Evolutionary conservation across 1,284 basidiomycete genomes (phyloP), one percentile per base, ranked within the genome.

Genomic region (Coriolopsis trogii): DNA sequence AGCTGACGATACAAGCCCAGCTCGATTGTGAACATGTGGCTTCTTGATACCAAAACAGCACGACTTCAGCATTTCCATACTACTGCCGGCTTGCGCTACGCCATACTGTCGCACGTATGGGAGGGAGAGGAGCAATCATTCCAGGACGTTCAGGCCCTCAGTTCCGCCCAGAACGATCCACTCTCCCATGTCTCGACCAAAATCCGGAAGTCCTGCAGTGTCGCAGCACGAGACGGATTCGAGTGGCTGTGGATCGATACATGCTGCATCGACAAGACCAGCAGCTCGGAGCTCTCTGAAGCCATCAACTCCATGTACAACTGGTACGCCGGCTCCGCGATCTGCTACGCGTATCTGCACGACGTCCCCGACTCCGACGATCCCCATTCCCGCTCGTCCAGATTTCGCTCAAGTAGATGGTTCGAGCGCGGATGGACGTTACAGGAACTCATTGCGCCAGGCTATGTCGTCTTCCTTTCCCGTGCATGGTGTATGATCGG

Each of bases 391-490:
- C n/a, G 20, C 15, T 9, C n/a, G n/a, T 16, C 37, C 20, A 12
- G 20, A 12, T 39, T 39, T 16, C 43, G 29, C n/a, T 33, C 24
- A 6, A 29, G 51, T 37, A 9, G 15, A 28, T 45, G 44, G 42
- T 33, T 44, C 31, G 34, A 29, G 5, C 42, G 42, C 34, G 31
- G 42, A 3, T 44, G 42, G 42, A 44, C 42, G 20, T 46, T 2
- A n/a, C n/a, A n/a, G n/a, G n/a, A n/a, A n/a, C n/a, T n/a, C n/a
- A n/a, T n/a, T n/a, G n/a, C n/a, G n/a, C 46, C 51, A 0, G 5
- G 26, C 5, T 16, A 16, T 12, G 37, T 53, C 25, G 25, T 53
- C 23, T 53, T 53, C 25, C 24, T 53, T 16, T 42, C 46, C 25
- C 9, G 16, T 4, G 15, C 30, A 1, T 53, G 46, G 51, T 6